phyloP scores from a whole-genome alignment of 441 rosid species.

The Pelargonium citronellum region DNA sequence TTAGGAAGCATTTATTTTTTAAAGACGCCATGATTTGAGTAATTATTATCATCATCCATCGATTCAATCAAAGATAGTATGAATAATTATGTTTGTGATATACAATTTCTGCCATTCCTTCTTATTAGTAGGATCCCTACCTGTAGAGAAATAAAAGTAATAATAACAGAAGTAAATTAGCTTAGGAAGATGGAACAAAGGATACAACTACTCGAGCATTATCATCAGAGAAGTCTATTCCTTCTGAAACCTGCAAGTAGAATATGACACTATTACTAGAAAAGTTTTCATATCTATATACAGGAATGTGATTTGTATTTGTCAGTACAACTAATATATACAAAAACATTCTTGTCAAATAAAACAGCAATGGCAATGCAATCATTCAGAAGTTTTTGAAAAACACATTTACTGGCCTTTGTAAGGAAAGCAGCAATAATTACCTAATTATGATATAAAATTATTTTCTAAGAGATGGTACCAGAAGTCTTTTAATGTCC shows the following conservation, averaged over 20 bases:
- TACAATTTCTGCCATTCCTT: constrained; percentile 4
- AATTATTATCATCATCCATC: not conserved
- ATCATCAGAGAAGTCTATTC: constrained; percentile 92
- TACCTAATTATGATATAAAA: not conserved
- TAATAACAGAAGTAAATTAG: constrained; percentile 5
- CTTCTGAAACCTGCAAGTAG: constrained; percentile 87
- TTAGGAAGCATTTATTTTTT: constrained; percentile 3
- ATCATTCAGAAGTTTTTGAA: not conserved
- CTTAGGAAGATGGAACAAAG: constrained; percentile 32
- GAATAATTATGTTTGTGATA: not conserved
- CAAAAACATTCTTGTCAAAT: not conserved
- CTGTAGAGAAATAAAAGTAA: constrained; percentile 10
- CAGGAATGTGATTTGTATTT: not conserved
- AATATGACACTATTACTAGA: constrained; percentile 8
- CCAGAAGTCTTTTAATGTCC: not conserved
- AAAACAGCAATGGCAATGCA: not conserved
- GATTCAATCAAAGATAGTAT: not conserved
- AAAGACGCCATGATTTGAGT: constrained; percentile 4
- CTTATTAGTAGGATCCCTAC: constrained; percentile 7
- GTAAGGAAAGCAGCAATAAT: not conserved
- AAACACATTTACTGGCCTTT: not conserved
- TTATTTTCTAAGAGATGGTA: not conserved
- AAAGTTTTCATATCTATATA: not conserved
- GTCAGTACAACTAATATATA: not conserved
- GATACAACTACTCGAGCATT: constrained; percentile 98